These are phyloP conservation scores for Juglanconis oblonga DNA, from an alignment of 2,329 filamentous ascomycete species.

Conservation along the genomic window DNA sequence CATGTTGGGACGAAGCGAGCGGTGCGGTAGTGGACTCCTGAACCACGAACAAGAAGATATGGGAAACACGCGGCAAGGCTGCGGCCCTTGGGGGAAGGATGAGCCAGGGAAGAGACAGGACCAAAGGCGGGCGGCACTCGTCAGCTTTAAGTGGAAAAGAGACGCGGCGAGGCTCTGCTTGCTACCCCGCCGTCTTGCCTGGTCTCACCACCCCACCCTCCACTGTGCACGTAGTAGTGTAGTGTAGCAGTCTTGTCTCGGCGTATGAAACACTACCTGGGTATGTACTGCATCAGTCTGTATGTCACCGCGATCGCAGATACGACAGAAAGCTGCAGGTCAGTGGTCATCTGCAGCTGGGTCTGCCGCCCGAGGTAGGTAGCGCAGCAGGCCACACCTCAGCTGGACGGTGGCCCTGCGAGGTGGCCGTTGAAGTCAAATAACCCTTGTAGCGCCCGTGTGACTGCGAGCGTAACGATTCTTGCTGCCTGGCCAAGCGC, in stretches of 20 bases:
- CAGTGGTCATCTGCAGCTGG: no score
- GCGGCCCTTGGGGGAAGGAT: not conserved
- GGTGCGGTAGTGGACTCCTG: not conserved
- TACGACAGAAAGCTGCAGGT: no score
- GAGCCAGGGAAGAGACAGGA: not conserved
- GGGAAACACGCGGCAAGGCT: not conserved
- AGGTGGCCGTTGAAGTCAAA: no score
- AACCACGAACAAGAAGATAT: not conserved
- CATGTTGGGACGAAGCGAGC: not conserved
- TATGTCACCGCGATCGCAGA: no score
- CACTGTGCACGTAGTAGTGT: not conserved
- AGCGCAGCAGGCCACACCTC: no score
- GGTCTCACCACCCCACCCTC: not conserved
- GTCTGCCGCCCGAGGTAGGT: no score
- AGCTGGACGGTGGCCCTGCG: no score
- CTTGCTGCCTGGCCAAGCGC: not conserved
- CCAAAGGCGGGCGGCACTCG: not conserved
- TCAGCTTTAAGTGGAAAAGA: not conserved
- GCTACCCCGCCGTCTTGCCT: not conserved
- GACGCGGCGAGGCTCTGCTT: not conserved
- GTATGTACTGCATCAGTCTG: no score
- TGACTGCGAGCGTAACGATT: no score
- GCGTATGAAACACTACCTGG: no score
- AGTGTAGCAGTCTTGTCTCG: no score
- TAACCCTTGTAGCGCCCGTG: no score